Evolutionary conservation across 306 rosid species (phyloP), one percentile per base, ranked within the genome.

Genomic region (Quercus parvula): DNA sequence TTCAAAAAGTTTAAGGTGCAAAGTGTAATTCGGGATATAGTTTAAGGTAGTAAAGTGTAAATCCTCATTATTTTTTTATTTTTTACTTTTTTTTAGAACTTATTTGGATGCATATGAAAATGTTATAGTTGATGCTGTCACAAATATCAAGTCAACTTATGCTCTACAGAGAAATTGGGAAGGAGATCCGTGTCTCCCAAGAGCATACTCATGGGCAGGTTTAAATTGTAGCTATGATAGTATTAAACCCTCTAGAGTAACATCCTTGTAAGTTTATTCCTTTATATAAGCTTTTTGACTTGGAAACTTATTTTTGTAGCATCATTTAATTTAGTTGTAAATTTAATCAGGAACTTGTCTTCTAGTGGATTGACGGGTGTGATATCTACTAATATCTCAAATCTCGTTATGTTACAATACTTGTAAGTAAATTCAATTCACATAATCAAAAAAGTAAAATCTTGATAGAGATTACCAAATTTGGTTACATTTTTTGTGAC

Each of bases 171-270:
- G 63, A 73, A 80, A 85, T 78, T 91, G 93, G 95, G 80, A 87
- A 51, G 91, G 89, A 80, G 90, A 91, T 78, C 92, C 95, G 38
- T 91, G 91, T 31, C 75, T 35, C 28, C 95, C 92, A 0, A 56
- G 28, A 55, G 35, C 17, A 12, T 85, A 82, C 75, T 78, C 73
- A 70, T 91, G 95, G 95, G 76, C 84, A 58, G 91, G 95, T 49
- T 62, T 91, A 55, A 84, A 78, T 46, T 91, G 95, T 62, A 82
- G 74, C 79, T 38, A 52, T 71, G 73, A 71, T 71, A 76, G 44
- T 1, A 18, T 67, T 73, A 57, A 41, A 3, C 0, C 81, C 14
- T 81, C 91, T 54, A 75, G 94, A 85, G 83, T 90, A 73, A 85
- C 33, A 73, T 75, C 81, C 75, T 76, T 90, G 94, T 90, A 83